Evolutionary conservation across 164 flowering plant genomes (phyloP).

Genomic region (Liriodendron chinense): DNA sequence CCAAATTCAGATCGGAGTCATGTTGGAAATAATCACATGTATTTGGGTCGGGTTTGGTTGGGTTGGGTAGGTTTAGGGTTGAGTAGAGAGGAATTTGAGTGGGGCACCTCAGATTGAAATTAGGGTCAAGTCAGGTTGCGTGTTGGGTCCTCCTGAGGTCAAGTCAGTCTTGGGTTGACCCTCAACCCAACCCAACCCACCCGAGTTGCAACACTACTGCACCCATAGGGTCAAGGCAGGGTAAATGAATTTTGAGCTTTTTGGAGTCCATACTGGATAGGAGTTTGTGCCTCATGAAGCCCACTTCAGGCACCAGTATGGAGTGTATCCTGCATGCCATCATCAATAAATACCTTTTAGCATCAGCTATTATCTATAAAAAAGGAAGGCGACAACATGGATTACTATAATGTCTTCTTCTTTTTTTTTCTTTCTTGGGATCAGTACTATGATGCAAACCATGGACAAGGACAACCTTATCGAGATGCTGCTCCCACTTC

Average conservation of each 20-base stretch:
- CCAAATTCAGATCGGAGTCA: too few relatives aligned
- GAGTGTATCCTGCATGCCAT: neutral
- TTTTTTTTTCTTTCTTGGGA: neutral
- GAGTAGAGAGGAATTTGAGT: too few relatives aligned
- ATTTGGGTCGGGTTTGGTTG: too few relatives aligned
- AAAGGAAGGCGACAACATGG: neutral
- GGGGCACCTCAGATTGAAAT: too few relatives aligned
- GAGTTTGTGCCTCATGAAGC: neutral
- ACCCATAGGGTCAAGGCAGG: neutral
- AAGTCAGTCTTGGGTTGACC: too few relatives aligned
- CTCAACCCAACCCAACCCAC: too few relatives aligned
- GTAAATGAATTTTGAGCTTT: neutral
- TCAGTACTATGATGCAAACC: neutral
- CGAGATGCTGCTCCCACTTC: too few relatives aligned
- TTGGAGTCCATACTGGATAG: neutral
- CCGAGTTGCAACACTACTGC: neutral
- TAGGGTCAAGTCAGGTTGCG: too few relatives aligned
- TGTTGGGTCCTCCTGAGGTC: too few relatives aligned
- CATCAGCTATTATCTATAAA: neutral
- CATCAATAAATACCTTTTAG: neutral
- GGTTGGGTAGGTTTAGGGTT: too few relatives aligned
- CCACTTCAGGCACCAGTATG: neutral
- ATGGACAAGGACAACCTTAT: neutral
- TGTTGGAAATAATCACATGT: too few relatives aligned
- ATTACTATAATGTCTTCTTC: neutral